Base-by-base conservation (phyloP, 768 basidiomycete genomes). In the Boletus speciosus region DNA sequence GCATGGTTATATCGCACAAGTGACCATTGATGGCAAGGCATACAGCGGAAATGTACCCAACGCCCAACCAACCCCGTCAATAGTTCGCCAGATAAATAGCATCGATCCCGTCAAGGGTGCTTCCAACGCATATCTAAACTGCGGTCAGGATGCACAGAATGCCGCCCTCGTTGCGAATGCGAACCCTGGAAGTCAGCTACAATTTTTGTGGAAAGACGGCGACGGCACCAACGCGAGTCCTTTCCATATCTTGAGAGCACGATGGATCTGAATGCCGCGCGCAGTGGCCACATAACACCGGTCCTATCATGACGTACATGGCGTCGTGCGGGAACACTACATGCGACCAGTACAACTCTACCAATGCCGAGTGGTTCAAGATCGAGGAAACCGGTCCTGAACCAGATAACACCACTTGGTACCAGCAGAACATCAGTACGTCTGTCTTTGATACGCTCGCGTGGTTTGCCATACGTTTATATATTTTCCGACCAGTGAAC, bases 261-360 rank as follows among this genome's bases (percentile, higher is more conserved):
- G 1, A 8, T 41, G 40, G 16, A 34, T 38, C 39, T 50, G 29
- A 55, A 44, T 4, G 25, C 36, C 42, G 41, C 34, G 47, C 19
- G 40, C 27, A 77, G 72, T 81, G 78, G 81, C 75, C 74, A 1
- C 81, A 88, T 60, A 72, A 85, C 54, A 81, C 73, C 15, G 88
- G 87, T 4, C 88, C 87, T 9, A 73, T 88, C 73, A 72, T 90
- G 70, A 88, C 85, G 35, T 91, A 91, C 65, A 78, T 91, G 79
- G 78, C 86, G 2, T 70, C 74, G 29, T 91, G 89, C 63, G 80
- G 80, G 0, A 68, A 70, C 35, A 73, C 76, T 0, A 68, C 80
- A 3, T 89, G 88, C 69, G 77, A 78, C 62, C 69, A 83, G 61
- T 87, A 84, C 69, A 74, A 87, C 60, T 61, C 81, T 6, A 73